Base-by-base conservation (phyloP, 345 rosid species). In the Capsella bursapastoris region DNA sequence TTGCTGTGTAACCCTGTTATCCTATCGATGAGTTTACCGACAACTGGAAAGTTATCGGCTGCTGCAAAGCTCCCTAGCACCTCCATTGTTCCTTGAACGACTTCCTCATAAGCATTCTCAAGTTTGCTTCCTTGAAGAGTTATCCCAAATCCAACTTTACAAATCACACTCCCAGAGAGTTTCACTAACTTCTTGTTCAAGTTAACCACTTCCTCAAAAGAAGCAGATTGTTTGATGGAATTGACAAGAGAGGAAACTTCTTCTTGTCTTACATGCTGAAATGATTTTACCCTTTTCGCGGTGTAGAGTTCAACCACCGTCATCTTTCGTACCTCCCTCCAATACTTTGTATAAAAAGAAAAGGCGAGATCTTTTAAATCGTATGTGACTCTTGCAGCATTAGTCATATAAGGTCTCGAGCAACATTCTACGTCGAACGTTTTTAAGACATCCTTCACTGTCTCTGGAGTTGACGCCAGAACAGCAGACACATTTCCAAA, bases 391-490 rank as follows among this genome's bases (percentile, higher is more conserved):
- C 64, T 79, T 44, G 78, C 79, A 29, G 56, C 1, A 8, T 74
- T 68, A 1, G 81, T 61, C 53, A 71, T 5, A 0, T 6, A 41
- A 18, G 89, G 90, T n/a, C 88, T 67, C 14, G 67, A 82, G 16
- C 82, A 81, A 44, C 82, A 81, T n/a, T 74, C 82, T 2, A 16
- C 10, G 40, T 81, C 89, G 14, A 81, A 79, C 10, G 57, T 50
- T 27, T 82, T 84, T 2, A 83, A 65, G 38, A 83, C 78, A 27
- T 79, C 74, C 16, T 48, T 75, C 4, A 85, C 87, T 0, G 86
- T 78, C 55, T 76, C 83, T 0, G 89, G 77, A 0, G 82, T 85
- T 14, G 87, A 84, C 12, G 83, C 78, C 3, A 86, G 73, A 7
- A 85, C 57, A 13, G 83, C 72, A 1, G 78, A 82, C 0, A 80